Evolutionary conservation across 2,329 filamentous ascomycete genomes (phyloP), one percentile per base, ranked within the genome.

Genomic region (Colletotrichum lindemuthianum): DNA sequence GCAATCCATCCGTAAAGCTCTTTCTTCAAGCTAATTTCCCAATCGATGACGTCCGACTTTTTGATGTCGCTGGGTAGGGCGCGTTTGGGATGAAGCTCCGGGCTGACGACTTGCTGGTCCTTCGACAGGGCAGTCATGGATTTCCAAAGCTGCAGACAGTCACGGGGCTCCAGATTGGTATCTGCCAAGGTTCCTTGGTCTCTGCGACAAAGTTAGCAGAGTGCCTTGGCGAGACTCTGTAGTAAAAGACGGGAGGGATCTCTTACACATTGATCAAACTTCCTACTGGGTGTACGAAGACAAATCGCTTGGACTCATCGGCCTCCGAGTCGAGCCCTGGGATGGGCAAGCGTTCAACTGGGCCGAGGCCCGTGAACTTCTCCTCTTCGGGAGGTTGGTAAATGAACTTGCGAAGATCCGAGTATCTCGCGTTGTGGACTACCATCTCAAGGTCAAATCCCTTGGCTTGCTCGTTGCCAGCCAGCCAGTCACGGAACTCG

Each of bases 391-490:
- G 61, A 2, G 88, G 82, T 0, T 80, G 74, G 73, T 91, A 93
- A 40, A 88, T 75, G 69, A 91, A 93, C 70, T 93, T 93, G n/a
- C 91, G 83, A 2, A 95, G 78, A 72, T 95, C 91, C 0, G 90
- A 93, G 75, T 93, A 94, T 51, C 92, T 83, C 40, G 88, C 84
- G 1, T 80, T 79, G 70, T 94, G 90, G 47, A 88, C 79, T 11
- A 94, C 86, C 83, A 91, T 91, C 24, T 84, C 85, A 12, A 94
- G 72, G 0, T 90, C 81, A 44, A 85, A 83, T 0, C 89, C 89
- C 63, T 88, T 88, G 2, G 82, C 81, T 60, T 82, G 83, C 70
- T 93, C 90, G 0, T 90, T 88, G 3, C 81, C 81, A 1, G 79
- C 78, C 0, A 95, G 81, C 91, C 91, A 94, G 34, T 82, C 79